Conservation (phyloP, 495 filamentous ascomycete species). For the Neurospora sp. region DNA sequence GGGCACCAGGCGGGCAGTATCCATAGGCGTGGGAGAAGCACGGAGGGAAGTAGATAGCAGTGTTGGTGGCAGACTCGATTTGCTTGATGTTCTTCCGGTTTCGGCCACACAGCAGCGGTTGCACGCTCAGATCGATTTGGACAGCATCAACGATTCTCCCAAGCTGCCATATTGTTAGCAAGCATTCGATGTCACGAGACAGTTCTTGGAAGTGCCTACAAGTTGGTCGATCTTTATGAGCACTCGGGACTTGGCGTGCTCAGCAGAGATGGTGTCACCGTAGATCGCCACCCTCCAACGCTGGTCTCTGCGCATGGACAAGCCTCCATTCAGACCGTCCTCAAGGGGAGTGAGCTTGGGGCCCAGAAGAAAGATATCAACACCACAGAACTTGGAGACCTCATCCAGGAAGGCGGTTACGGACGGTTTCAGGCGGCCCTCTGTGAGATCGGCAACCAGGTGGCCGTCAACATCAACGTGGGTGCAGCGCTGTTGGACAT, state of each 20-base stretch:
- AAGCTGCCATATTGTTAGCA: conserved; percentile 46
- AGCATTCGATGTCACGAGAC: background rate
- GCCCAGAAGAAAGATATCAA: conserved; percentile 89
- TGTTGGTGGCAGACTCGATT: conserved; percentile 87
- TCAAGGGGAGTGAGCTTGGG: conserved; percentile 64
- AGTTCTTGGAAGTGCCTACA: conserved; percentile 42
- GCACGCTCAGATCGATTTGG: conserved; percentile 76
- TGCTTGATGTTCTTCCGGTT: conserved; percentile 93
- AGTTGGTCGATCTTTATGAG: conserved; percentile 96
- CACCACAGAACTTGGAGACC: conserved; percentile 74
- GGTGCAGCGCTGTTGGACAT: conserved; percentile 61
- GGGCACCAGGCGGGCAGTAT: conserved; percentile 71
- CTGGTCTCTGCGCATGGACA: conserved; percentile 50
- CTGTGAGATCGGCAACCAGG: conserved; percentile 69
- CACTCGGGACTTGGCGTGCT: conserved; percentile 92
- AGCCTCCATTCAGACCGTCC: conserved; percentile 47
- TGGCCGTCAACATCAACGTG: conserved; percentile 86
- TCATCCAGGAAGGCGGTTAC: conserved; percentile 79
- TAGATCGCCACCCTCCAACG: conserved; percentile 87
- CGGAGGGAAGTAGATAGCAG: conserved; percentile 95
- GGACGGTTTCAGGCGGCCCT: conserved; percentile 47
- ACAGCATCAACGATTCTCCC: conserved; percentile 74
- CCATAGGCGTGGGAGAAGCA: conserved; percentile 83
- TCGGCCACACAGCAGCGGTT: conserved; percentile 82
- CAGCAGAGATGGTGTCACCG: conserved; percentile 86